phyloP scores from a whole-genome alignment of 2,329 filamentous ascomycete species.

The Curvularia lunata region DNA sequence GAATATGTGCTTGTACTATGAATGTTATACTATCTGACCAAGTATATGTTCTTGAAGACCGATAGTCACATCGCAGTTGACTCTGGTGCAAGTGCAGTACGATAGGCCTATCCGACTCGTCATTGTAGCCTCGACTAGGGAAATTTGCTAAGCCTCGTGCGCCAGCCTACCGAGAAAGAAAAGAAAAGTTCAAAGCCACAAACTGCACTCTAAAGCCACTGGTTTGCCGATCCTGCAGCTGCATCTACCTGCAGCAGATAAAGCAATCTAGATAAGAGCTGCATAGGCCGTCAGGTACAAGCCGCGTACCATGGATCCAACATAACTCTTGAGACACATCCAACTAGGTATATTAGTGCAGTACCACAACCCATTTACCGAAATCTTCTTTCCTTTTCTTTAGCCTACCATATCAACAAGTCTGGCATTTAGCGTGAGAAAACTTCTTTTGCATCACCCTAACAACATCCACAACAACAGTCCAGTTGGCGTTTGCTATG shows the following conservation, averaged over 20 bases:
- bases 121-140: background rate
- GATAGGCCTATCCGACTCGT: background rate
- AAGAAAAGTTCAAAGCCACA: background rate
- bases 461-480: background rate
- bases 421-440: background rate
- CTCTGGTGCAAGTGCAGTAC: background rate
- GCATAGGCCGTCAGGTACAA: background rate
- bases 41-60: background rate
- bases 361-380: background rate
- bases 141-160: background rate
- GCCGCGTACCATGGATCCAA: background rate
- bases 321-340: background rate
- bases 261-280: background rate
- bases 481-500: background rate
- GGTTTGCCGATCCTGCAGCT: background rate
- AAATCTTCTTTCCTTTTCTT: background rate
- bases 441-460: background rate
- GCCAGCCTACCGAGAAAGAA: background rate
- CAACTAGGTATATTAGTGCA: background rate
- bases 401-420: background rate
- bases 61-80: background rate
- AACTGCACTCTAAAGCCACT: background rate
- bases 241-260: background rate
- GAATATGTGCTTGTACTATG: slow-evolving; percentile 6
- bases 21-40: background rate